Evolutionary conservation across 306 rosid species (phyloP).

Genomic region (Inga oerstediana): DNA sequence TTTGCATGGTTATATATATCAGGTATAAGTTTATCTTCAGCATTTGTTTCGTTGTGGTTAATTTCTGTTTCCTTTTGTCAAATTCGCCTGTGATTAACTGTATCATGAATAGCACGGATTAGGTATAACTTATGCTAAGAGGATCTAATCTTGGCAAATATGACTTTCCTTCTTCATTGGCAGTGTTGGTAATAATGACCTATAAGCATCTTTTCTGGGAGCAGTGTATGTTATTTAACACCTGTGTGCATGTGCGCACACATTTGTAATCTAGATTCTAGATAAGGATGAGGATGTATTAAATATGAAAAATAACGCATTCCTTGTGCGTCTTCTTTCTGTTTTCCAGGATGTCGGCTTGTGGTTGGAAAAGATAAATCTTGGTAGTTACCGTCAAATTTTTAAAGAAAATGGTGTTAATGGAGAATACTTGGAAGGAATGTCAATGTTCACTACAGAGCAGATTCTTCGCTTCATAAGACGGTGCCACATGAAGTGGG

Average conservation of each 20-base stretch:
- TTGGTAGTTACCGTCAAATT: slow-evolving; percentile 86
- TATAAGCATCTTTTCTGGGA: neutral
- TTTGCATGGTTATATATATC: neutral
- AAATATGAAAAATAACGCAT: slow-evolving; percentile 5
- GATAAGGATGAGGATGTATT: slow-evolving; percentile 19
- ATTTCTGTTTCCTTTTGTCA: neutral
- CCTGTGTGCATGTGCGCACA: neutral
- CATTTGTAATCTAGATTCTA: neutral
- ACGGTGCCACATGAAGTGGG: slow-evolving; percentile 99
- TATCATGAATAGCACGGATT: slow-evolving; percentile 2
- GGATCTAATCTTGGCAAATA: slow-evolving; percentile 5
- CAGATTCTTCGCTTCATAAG: slow-evolving; percentile 98
- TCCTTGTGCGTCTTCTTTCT: slow-evolving; percentile 19
- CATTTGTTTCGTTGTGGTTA: slow-evolving; percentile 6
- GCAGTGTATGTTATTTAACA: neutral
- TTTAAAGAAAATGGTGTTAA: slow-evolving; percentile 95
- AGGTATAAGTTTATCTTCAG: slow-evolving; percentile 11
- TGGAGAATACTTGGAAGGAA: slow-evolving; percentile 98
- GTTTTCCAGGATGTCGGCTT: slow-evolving; percentile 90
- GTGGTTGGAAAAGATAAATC: slow-evolving; percentile 97
- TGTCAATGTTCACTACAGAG: slow-evolving; percentile 99
- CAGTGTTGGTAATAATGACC: neutral
- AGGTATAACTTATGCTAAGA: slow-evolving; percentile 3
- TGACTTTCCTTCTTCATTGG: neutral
- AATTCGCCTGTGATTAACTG: slow-evolving; percentile 13